Base-by-base conservation (phyloP, 208 protist species). In the Angomonas ambiguus region DNA sequence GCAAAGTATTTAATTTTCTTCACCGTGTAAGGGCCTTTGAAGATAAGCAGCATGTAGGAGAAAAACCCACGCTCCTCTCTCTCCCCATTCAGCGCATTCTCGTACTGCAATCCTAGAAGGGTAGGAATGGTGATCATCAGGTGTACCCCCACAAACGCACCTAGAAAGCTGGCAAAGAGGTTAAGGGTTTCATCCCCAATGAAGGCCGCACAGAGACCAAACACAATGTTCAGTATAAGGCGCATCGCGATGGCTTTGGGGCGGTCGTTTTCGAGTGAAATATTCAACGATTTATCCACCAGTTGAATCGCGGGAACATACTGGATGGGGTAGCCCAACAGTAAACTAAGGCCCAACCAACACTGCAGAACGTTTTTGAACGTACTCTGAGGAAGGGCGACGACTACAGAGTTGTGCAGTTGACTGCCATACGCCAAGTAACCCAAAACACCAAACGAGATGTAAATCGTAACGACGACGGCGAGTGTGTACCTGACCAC, bases 291-390 rank as follows among this genome's bases (percentile, higher is more conserved):
- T 63, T 77, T 84, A 60, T 91, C 87, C 10, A 91, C 70, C 24
- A 93, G 71, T 61, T 93, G 84, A 59, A 93, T 93, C 5, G 87
- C 87, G n/a, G 87, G 87, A 1, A 89, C 72, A 68, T 79, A 93
- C 69, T 91, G 83, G 49, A 93, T 83, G 13, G 87, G 87, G 60
- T 87, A 91, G 30, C 84, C 76, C 31, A 93, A 79, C 33, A 93
- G 70, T 5, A 93, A 71, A 66, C 82, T 89, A 31, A 91, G 49
- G 0, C 80, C 87, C 13, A 93, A 65, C 10, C 87, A 66, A 25
- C 79, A 68, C 61, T 89, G 79, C 56, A 89, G 41, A 3, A 76
- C 34, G 28, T 49, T 58, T 67, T 83, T 91, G 51, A 78, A 70
- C 35, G 35, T 32, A 25, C 80, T 72, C 8, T 60, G n/a, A 1